These are phyloP conservation scores for Candida anglica DNA, from an alignment of 805 yeast species.

Conservation along the genomic window DNA sequence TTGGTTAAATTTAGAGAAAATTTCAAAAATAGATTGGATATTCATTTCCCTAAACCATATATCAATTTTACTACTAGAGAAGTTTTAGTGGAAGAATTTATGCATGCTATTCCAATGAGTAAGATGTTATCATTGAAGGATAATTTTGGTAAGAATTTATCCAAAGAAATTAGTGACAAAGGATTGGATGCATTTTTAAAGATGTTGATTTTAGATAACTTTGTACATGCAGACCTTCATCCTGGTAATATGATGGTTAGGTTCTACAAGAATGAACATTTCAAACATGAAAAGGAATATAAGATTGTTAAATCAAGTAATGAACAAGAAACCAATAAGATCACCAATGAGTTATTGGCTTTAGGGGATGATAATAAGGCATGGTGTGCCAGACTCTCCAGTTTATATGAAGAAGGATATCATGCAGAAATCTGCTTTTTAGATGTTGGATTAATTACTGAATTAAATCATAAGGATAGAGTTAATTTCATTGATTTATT, in stretches of 20 bases:
- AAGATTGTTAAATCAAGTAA: constrained; percentile 38
- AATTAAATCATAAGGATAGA: constrained; percentile 71
- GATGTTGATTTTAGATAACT: constrained; percentile 90
- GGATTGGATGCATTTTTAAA: constrained; percentile 88
- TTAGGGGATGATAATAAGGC: constrained; percentile 31
- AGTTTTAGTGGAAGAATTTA: constrained; percentile 81
- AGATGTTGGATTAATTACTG: constrained; percentile 93
- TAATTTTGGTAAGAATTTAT: constrained; percentile 46
- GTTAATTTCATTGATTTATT: constrained; percentile 85
- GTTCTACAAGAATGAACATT: constrained; percentile 50
- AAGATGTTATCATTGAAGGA: constrained; percentile 50
- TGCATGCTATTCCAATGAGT: constrained; percentile 81
- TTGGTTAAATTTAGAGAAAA: constrained; percentile 67
- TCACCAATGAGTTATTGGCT: constrained; percentile 37
- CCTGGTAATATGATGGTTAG: constrained; percentile 91
- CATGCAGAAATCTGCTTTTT: constrained; percentile 85
- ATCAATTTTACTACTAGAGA: constrained; percentile 59
- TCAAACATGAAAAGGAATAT: constrained; percentile 39
- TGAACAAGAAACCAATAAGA: constrained; percentile 43
- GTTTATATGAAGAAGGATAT: constrained; percentile 53
- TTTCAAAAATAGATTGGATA: constrained; percentile 53
- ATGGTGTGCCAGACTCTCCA: constrained; percentile 45
- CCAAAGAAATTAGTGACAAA: constrained; percentile 70
- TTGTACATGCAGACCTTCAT: constrained; percentile 94
- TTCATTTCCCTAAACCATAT: constrained; percentile 79